Evolutionary conservation across 192 early-diverging fungal species (phyloP), one percentile per base, ranked within the genome.

Genomic region (Chytriomyces confervae): DNA sequence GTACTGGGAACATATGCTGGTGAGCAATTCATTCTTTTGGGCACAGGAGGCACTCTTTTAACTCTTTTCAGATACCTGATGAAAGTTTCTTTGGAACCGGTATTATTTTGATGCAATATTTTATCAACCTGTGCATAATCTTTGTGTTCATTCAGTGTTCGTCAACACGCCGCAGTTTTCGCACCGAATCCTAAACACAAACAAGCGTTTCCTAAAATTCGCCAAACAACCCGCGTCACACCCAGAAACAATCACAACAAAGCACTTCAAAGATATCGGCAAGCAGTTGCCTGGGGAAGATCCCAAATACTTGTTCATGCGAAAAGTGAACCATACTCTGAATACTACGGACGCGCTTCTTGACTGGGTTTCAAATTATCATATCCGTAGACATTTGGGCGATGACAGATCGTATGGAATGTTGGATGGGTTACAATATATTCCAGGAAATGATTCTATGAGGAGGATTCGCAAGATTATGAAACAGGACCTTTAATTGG

Each of bases 341-440:
- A 65, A 70, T 2, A 62, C 77, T 24, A 29, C 20, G 10, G 71
- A 76, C 50, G 29, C 43, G 23, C 43, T n/a, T n/a, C 23, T 13
- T 13, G 78, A 79, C 8, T 87, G 86, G 86, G 80, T 87, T 8
- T 27, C 49, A n/a, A 50, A 61, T 23, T 76, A 87, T 43, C 36
- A 36, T 36, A 36, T 36, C 36, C 36, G 36, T 36, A 36, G 36
- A 36, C 36, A 36, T 36, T 36, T 36, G 36, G 36, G 36, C 36
- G 36, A 36, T 36, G 76, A 69, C 48, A 24, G 48, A 16, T 20
- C 29, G n/a, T 50, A 70, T 53, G 64, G 29, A 9, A 27, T 20
- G n/a, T n/a, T 66, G 49, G 64, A 66, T 4, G 75, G 75, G n/a
- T 36, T 49, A 5, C 46, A 13, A 57, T 77, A 60, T 69, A 49